Percentiles rank a stretch among this genome's conserved stretches.
Evolutionary conservation across 2,329 filamentous ascomycete genomes (phyloP).

Genomic region (Phoma sp.): DNA sequence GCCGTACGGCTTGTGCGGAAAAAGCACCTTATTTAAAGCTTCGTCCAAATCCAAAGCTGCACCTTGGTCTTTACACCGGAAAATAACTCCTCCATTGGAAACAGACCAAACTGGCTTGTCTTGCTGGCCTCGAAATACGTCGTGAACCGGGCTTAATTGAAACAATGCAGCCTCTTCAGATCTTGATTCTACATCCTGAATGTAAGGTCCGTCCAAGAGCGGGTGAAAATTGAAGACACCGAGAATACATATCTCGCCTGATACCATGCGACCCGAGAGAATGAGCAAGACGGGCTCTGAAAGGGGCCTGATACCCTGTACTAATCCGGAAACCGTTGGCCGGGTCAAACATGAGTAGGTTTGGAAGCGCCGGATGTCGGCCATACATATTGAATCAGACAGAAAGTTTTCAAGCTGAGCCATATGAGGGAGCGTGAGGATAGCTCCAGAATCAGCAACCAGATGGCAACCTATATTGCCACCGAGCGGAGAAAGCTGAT

Average conservation of each 20-base stretch:
- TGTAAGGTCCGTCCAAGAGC: neutral
- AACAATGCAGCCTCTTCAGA: constrained; percentile 1
- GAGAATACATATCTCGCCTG: neutral
- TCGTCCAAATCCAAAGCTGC: neutral
- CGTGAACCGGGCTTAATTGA: neutral
- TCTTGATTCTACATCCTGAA: neutral
- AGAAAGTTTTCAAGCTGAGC: constrained; percentile 1
- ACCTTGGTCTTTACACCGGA: neutral
- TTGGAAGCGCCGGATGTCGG: neutral
- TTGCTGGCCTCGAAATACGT: neutral
- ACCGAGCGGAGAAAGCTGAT: neutral
- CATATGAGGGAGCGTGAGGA: constrained; percentile 7
- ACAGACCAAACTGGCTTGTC: neutral
- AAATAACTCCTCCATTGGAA: neutral
- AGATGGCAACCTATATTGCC: neutral
- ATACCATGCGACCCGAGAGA: neutral
- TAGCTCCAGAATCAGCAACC: neutral
- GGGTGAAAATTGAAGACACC: neutral
- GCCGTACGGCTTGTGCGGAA: neutral
- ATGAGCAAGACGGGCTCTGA: neutral
- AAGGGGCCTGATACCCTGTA: neutral
- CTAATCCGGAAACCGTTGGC: neutral
- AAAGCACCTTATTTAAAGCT: neutral
- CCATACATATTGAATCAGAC: constrained; percentile 4
- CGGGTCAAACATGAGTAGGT: neutral